These are phyloP conservation scores for Colletotrichum orchidophilum DNA, from an alignment of 2,329 filamentous ascomycete genomes.

Conservation along the genomic window DNA sequence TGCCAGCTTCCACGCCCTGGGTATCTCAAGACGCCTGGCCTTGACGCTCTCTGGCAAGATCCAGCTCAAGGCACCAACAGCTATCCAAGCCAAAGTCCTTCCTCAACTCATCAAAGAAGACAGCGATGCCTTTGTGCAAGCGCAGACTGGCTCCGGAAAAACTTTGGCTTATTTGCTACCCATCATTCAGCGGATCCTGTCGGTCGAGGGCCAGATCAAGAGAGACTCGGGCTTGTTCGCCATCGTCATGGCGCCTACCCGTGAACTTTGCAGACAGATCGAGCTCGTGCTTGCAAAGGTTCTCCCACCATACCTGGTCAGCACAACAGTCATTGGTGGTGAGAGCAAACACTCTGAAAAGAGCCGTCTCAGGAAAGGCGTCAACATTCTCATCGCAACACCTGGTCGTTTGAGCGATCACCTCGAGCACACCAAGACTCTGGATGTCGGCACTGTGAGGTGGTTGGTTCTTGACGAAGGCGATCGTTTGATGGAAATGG, in stretches of 20 bases:
- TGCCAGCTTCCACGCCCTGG: constrained; percentile 86
- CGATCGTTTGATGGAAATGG: constrained; percentile 97
- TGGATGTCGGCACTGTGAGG: constrained; percentile 87
- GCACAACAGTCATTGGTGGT: constrained; percentile 80
- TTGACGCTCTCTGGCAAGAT: constrained; percentile 87
- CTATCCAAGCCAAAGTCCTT: constrained; percentile 92
- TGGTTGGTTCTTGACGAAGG: constrained; percentile 97
- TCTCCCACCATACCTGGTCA: constrained; percentile 91
- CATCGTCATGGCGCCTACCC: constrained; percentile 91
- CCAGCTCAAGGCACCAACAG: constrained; percentile 88
- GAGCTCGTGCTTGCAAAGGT: constrained; percentile 85
- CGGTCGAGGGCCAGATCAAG: constrained; percentile 76
- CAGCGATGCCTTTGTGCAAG: constrained; percentile 93
- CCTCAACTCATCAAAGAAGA: constrained; percentile 82
- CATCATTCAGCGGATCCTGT: constrained; percentile 87
- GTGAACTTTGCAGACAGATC: constrained; percentile 95
- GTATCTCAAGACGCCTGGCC: constrained; percentile 82
- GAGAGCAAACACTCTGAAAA: constrained; percentile 85
- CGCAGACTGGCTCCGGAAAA: constrained; percentile 97
- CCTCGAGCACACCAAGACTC: constrained; percentile 87
- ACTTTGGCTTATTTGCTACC: constrained; percentile 95
- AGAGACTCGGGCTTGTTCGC: constrained; percentile 92
- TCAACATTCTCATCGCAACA: constrained; percentile 96
- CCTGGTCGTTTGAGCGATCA: constrained; percentile 93
- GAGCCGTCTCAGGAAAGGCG: constrained; percentile 88